Base-by-base conservation (phyloP, 2,329 filamentous ascomycete genomes). In the Reticulascus tulasneorum region DNA sequence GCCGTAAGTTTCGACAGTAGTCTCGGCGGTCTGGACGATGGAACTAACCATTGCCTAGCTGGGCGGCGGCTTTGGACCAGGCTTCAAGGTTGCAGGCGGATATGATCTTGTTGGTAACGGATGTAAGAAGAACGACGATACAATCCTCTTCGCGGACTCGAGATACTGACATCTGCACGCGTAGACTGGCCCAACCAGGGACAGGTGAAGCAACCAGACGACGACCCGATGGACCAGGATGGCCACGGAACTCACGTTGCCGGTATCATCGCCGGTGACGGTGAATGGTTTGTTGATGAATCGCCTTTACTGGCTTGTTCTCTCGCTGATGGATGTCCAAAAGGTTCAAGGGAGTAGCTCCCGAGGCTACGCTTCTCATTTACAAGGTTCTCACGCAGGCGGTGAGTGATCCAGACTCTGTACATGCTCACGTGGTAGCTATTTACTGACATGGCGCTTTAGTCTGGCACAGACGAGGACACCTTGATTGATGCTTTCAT, bases 301-400 rank as follows among this genome's bases (percentile, higher is more conserved):
- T n/a, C n/a, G n/a, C 22, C 16, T 31, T 4, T 10, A 23, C n/a
- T n/a, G n/a, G n/a, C n/a, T n/a, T n/a, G n/a, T n/a, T n/a, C n/a
- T n/a, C 24, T 16, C 16, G 23, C 6, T 9, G n/a, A 8, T 19
- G 6, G 9, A 18, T 28, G 21, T 29, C 24, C 11, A 11, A 12
- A 17, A 42, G 40, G 12, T 40, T 17, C 4, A 35, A 33, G 4
- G 55, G 55, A 13, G 55, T 59, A 10, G 55, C 55, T 7, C 55
- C 55, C 5, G 46, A 54, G 12, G 51, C 54, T 1, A 56, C 40
- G 0, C 34, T 58, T 3, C 46, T 45, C n/a, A 47, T 47, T 3
- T 59, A 59, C 41, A 56, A 56, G 21, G 54, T 56, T 15, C 50
- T 56, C n/a, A n/a, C n/a, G n/a, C n/a, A n/a, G n/a, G n/a, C n/a